Evolutionary conservation across 768 basidiomycete genomes (phyloP).

Genomic region (Russula abietina): DNA sequence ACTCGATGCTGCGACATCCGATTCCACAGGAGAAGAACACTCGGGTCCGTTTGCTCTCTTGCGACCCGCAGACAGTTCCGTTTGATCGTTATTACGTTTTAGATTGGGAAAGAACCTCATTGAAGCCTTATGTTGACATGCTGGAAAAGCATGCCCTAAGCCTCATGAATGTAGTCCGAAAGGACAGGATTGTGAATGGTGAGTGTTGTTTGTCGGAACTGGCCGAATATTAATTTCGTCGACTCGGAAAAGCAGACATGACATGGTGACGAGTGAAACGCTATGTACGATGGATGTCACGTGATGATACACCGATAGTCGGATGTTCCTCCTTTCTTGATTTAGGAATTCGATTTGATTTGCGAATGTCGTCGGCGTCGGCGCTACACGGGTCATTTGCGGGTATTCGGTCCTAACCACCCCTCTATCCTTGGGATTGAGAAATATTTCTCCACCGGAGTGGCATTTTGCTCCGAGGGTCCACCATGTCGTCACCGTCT

Average conservation of each 20-base stretch:
- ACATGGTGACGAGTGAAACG: conserved; percentile 13
- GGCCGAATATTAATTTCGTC: background rate
- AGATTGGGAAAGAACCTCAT: conserved; percentile 84
- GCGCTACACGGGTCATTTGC: background rate
- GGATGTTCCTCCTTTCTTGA: background rate
- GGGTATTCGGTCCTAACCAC: background rate
- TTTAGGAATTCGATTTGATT: background rate
- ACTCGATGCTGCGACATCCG: conserved; percentile 44
- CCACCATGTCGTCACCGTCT: conserved; percentile 12
- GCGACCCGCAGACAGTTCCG: background rate
- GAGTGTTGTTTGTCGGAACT: conserved; percentile 10
- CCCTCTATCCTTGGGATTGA: background rate
- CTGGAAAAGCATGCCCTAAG: conserved; percentile 64
- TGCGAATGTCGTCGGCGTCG: background rate
- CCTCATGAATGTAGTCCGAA: conserved; percentile 54
- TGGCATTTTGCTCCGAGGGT: too few relatives aligned
- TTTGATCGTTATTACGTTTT: conserved; percentile 1
- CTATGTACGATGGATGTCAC: background rate
- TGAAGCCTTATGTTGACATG: conserved; percentile 87
- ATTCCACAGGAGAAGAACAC: conserved; percentile 15
- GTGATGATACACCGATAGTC: background rate
- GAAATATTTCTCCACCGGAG: background rate
- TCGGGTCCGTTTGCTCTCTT: conserved; percentile 15
- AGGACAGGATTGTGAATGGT: conserved; percentile 43
- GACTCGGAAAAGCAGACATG: conserved; percentile 10